Evolutionary conservation across 2,329 filamentous ascomycete species (phyloP), one percentile per base, ranked within the genome.

Genomic region (Exophiala calicioides): DNA sequence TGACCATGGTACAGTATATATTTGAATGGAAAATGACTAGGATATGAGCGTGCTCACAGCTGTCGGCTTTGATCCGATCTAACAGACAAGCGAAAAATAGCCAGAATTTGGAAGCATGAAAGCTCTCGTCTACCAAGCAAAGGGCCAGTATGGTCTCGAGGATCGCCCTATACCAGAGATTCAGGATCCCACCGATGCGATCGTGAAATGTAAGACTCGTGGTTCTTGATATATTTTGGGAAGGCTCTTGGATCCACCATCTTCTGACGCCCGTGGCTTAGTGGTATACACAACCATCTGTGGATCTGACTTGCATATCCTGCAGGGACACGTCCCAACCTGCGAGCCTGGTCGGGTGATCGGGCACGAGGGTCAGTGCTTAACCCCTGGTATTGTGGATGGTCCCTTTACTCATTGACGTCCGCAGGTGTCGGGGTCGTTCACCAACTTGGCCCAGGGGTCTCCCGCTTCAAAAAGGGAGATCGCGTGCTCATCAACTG

Each of bases 221-320:
- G 30, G 26, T 37, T 5, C 8, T 40, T 20, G n/a, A n/a, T n/a
- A n/a, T n/a, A n/a, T n/a, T n/a, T n/a, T n/a, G n/a, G n/a, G n/a
- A n/a, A n/a, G n/a, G n/a, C n/a, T n/a, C n/a, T n/a, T n/a, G n/a
- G n/a, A n/a, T n/a, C n/a, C n/a, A n/a, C n/a, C n/a, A n/a, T n/a
- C n/a, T n/a, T n/a, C n/a, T n/a, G n/a, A n/a, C n/a, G n/a, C n/a
- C n/a, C n/a, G n/a, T 16, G 2, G 35, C 10, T 19, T 18, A 51
- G 47, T 79, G 30, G 62, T 65, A 6, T 68, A 76, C 42, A 70
- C 71, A 1, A 75, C 74, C 8, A 77, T 78, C 53, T 80, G 77
- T 57, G 76, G 76, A 18, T 74, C 73, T 0, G 78, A 81, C 56
- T 62, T 81, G 10, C 78, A 82, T 57, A 80, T 81, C 50, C 62